Percentiles rank a stretch among this genome's conserved stretches.
Evolutionary conservation across 176 grass and related monocot species (phyloP).

Genomic region (Paspalum vaginatum): DNA sequence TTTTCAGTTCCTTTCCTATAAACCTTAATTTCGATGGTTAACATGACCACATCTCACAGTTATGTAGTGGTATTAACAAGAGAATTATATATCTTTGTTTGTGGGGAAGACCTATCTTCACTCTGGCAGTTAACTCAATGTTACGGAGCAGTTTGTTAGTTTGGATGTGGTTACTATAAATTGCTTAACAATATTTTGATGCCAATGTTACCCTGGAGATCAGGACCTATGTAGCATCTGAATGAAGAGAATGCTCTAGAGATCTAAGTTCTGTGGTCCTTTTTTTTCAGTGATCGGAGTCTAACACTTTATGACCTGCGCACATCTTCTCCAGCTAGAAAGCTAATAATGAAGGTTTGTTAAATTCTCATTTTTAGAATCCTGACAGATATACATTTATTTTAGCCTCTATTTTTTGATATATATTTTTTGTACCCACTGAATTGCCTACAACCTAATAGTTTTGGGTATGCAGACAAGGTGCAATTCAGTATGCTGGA

Average conservation of each 20-base stretch:
- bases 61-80: background rate
- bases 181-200: slow-evolving; percentile 7
- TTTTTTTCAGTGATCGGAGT: slow-evolving; percentile 84
- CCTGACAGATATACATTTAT: background rate
- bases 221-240: background rate
- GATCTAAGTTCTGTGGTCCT: background rate
- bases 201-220: background rate
- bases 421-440: background rate
- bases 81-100: background rate
- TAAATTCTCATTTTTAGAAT: slow-evolving; percentile 15
- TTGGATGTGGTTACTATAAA: background rate
- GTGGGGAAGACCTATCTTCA: background rate
- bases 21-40: background rate
- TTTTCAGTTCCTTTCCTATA: background rate
- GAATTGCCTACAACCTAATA: background rate
- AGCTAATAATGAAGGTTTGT: slow-evolving; percentile 87
- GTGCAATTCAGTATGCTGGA: slow-evolving; percentile 95
- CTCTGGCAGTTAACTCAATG: background rate
- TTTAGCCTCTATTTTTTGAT: background rate
- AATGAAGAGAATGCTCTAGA: slow-evolving; percentile 11
- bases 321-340: slow-evolving; percentile 92
- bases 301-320: slow-evolving; percentile 92
- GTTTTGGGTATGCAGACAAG: slow-evolving; percentile 74
- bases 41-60: background rate
- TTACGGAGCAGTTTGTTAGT: background rate